Evolutionary conservation across 2,329 filamentous ascomycete genomes (phyloP).

Genomic region (Colletotrichum viniferum): DNA sequence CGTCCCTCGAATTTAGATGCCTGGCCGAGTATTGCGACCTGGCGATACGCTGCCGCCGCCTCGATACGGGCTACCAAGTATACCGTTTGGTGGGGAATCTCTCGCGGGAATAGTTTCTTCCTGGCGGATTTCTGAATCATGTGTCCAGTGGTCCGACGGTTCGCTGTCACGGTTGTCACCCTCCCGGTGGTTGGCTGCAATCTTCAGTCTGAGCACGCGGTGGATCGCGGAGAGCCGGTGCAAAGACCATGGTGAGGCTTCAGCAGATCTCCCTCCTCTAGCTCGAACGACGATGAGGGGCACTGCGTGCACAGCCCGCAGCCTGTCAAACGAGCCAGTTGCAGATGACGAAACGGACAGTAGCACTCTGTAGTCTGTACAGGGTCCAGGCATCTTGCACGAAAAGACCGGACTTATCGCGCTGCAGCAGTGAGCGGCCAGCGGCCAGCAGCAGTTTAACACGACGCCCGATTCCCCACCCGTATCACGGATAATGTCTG

Average conservation of each 20-base stretch:
- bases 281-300: slow-evolving; percentile 6
- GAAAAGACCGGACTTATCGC: slow-evolving; percentile 3
- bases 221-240: slow-evolving; percentile 6
- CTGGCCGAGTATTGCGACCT: background rate
- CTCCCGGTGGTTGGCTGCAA: slow-evolving; percentile 14
- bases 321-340: slow-evolving; percentile 14
- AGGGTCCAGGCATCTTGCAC: slow-evolving; percentile 11
- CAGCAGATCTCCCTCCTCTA: slow-evolving; percentile 10
- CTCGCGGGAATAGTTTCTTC: slow-evolving; percentile 10
- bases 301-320: slow-evolving; percentile 11
- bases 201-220: background rate
- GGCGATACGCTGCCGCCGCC: background rate
- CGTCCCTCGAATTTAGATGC: background rate
- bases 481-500: slow-evolving; percentile 17
- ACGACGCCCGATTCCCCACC: slow-evolving; percentile 10
- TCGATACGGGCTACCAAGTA: background rate
- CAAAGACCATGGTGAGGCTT: slow-evolving; percentile 14
- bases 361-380: background rate
- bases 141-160: slow-evolving; percentile 4
- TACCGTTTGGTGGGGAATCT: slow-evolving; percentile 1
- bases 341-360: slow-evolving; percentile 16
- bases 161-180: slow-evolving; percentile 7
- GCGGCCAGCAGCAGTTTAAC: slow-evolving; percentile 16
- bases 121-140: slow-evolving; percentile 16
- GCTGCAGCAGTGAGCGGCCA: background rate